A percentile compares a stretch with the other conserved stretches of the same genome.
Conservation (phyloP, 352 stramenopile species). For the Phytophthora foliorum region DNA sequence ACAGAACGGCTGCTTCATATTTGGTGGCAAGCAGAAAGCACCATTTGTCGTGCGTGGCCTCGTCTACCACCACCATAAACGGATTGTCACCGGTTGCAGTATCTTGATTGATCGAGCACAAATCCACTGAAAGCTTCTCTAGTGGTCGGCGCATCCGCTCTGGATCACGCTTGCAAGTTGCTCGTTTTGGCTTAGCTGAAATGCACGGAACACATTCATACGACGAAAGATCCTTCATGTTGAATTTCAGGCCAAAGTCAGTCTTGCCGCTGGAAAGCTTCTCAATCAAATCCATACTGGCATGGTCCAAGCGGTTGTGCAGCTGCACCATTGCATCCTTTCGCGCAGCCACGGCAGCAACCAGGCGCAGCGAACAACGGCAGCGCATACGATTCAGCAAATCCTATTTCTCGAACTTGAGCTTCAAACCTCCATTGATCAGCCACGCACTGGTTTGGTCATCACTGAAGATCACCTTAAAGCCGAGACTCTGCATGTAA, state of each 20-base stretch:
- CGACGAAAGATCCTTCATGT: not conserved
- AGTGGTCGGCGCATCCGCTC: not conserved
- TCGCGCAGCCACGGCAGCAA: not conserved
- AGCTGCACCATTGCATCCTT: not conserved
- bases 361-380: not conserved
- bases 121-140: not conserved
- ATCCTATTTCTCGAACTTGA: not conserved
- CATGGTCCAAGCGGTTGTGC: not conserved
- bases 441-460: not conserved
- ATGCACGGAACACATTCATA: conserved; percentile 9
- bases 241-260: not conserved
- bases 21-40: not conserved
- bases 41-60: not conserved
- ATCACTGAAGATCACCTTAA: not conserved
- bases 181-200: not conserved
- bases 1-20: not conserved
- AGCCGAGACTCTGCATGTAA: not conserved
- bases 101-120: not conserved
- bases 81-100: not conserved
- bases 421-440: not conserved
- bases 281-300: not conserved
- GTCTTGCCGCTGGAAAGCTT: not conserved
- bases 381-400: not conserved
- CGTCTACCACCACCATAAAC: not conserved
- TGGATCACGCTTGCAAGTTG: not conserved